These are phyloP conservation scores for Rhizopus delemar DNA, from an alignment of 371 early-diverging fungal genomes.

Conservation along the genomic window DNA sequence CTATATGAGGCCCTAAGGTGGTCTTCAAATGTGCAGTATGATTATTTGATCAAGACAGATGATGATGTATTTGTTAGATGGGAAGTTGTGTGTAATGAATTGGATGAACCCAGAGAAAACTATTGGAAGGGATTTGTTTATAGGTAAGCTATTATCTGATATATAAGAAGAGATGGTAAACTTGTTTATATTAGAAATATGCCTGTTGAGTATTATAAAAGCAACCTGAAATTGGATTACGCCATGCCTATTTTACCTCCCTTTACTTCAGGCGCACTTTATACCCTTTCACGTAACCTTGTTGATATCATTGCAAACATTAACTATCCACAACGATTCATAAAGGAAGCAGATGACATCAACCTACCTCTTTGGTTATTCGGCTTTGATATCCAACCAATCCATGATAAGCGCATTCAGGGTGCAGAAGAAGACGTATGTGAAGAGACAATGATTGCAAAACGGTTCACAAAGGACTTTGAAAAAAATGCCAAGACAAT, in stretches of 20 bases:
- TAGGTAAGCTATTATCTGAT: not conserved
- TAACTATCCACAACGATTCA: slow-evolving; percentile 47
- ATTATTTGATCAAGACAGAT: slow-evolving; percentile 62
- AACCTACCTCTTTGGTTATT: slow-evolving; percentile 64
- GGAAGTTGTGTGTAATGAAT: slow-evolving; percentile 50
- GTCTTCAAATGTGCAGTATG: slow-evolving; percentile 42
- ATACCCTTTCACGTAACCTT: slow-evolving; percentile 55
- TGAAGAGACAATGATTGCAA: slow-evolving; percentile 60
- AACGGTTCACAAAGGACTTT: slow-evolving; percentile 42
- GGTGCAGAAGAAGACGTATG: slow-evolving; percentile 43
- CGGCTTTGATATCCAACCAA: slow-evolving; percentile 53
- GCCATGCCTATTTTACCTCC: slow-evolving; percentile 58
- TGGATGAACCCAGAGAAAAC: slow-evolving; percentile 31
- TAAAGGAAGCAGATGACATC: slow-evolving; percentile 49
- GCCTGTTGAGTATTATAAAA: slow-evolving; percentile 30
- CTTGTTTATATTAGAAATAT: slow-evolving; percentile 42
- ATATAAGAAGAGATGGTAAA: not conserved
- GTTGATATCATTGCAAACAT: slow-evolving; percentile 43
- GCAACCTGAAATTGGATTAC: slow-evolving; percentile 32
- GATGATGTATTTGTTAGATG: slow-evolving; percentile 68
- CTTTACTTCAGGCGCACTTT: slow-evolving; percentile 57
- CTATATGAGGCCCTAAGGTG: slow-evolving; percentile 56
- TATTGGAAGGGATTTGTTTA: slow-evolving; percentile 62
- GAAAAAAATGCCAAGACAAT: slow-evolving; percentile 39
- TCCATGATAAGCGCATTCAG: slow-evolving; percentile 62